Evolutionary conservation across 805 yeast species (phyloP).

Genomic region (Nakazawaea sp.): DNA sequence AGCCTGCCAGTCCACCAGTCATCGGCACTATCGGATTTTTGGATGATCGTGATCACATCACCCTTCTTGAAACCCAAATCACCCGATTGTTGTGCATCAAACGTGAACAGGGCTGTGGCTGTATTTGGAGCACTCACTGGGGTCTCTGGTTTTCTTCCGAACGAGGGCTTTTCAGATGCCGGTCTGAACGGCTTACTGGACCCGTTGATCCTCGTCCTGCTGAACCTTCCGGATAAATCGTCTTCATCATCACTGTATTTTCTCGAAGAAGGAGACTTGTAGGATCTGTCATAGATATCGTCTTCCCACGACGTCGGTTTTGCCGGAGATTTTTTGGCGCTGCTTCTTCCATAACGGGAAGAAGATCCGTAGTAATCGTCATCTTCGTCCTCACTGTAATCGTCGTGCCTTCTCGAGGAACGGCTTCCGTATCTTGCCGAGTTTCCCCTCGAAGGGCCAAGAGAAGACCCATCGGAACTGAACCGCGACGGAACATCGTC

Average conservation of each 20-base stretch:
- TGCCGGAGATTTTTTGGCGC: slow-evolving; percentile 13
- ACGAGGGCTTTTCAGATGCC: slow-evolving; percentile 24
- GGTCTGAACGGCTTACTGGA: slow-evolving; percentile 25
- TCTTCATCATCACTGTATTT: slow-evolving; percentile 10
- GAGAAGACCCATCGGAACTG: slow-evolving; percentile 47
- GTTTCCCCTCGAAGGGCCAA: slow-evolving; percentile 16
- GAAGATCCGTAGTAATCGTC: slow-evolving; percentile 21
- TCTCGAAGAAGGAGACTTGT: slow-evolving; percentile 18
- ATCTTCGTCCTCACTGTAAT: slow-evolving; percentile 21
- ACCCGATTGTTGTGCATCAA: slow-evolving; percentile 90
- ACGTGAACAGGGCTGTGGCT: slow-evolving; percentile 85
- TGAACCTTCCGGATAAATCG: slow-evolving; percentile 13
- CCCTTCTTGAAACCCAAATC: slow-evolving; percentile 93
- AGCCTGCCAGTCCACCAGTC: slow-evolving; percentile 99
- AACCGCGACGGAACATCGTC: slow-evolving; percentile 71
- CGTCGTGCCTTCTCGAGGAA: slow-evolving; percentile 19
- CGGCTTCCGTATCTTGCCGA: slow-evolving; percentile 8
- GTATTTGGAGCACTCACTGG: slow-evolving; percentile 39
- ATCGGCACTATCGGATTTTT: slow-evolving; percentile 81
- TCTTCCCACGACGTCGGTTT: slow-evolving; percentile 70
- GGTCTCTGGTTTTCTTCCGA: slow-evolving; percentile 35
- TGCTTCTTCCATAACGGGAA: slow-evolving; percentile 16
- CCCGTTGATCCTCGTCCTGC: slow-evolving; percentile 20
- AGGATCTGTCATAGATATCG: slow-evolving; percentile 62
- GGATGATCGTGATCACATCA: slow-evolving; percentile 80